phyloP scores from a whole-genome alignment of 2,329 filamentous ascomycete species.

The Apiospora rasikravindrae region DNA sequence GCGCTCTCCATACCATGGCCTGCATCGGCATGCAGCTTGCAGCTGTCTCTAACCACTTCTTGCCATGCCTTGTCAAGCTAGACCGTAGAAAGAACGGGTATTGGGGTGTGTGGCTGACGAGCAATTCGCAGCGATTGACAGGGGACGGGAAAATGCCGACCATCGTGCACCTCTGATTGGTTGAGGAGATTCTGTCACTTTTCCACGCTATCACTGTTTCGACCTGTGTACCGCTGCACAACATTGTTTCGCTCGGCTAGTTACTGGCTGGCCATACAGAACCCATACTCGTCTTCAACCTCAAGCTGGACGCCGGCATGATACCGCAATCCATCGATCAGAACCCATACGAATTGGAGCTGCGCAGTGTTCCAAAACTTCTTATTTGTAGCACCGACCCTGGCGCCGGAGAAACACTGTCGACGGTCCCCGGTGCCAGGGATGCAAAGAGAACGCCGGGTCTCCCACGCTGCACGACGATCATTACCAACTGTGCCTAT shows the following conservation, averaged over 20 bases:
- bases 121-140: background rate
- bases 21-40: no score
- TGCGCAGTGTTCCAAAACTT: background rate
- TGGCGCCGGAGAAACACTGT: background rate
- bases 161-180: background rate
- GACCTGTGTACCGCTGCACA: constrained; percentile 4
- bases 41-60: no score
- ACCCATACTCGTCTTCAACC: background rate
- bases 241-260: constrained; percentile 4
- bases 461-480: background rate
- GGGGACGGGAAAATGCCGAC: background rate
- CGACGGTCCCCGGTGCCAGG: background rate
- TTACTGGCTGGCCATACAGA: background rate
- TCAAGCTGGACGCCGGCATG: background rate
- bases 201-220: constrained; percentile 6
- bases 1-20: background rate
- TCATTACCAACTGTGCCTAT: background rate
- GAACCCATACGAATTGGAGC: background rate
- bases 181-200: background rate
- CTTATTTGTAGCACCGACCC: background rate
- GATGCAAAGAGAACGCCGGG: background rate
- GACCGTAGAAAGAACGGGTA: background rate
- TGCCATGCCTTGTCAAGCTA: background rate
- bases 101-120: background rate
- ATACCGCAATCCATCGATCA: background rate